Evolutionary conservation across 2,329 filamentous ascomycete species (phyloP).

Genomic region (Colletotrichum chlorophyti): DNA sequence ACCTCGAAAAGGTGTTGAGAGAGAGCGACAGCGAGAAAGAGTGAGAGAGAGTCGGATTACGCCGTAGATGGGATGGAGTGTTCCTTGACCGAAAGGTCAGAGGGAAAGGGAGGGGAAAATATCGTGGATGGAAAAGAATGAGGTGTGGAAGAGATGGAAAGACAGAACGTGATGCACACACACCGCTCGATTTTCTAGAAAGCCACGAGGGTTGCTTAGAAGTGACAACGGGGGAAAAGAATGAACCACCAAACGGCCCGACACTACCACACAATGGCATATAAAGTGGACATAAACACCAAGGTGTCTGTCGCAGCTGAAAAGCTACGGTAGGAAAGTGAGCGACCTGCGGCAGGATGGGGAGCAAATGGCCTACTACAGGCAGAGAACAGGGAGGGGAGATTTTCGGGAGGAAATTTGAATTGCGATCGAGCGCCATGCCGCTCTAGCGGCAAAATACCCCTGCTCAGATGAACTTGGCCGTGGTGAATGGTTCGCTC

Average conservation of each 20-base stretch:
- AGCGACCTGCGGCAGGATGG: too few relatives aligned
- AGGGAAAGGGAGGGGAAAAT: background rate
- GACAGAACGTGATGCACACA: slow-evolving; percentile 8
- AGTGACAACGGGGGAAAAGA: background rate
- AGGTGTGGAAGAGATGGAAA: slow-evolving; percentile 3
- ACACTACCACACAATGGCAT: background rate
- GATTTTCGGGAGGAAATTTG: slow-evolving; percentile 24
- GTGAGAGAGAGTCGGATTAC: slow-evolving; percentile 2
- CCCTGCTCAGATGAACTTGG: slow-evolving; percentile 26
- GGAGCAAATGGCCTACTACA: too few relatives aligned
- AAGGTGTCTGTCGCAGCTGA: too few relatives aligned
- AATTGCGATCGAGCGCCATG: slow-evolving; percentile 26
- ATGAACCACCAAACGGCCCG: background rate
- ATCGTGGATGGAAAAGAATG: background rate
- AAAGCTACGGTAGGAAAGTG: too few relatives aligned
- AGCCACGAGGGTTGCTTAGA: slow-evolving; percentile 19
- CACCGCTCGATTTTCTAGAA: slow-evolving; percentile 6
- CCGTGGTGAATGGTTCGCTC: slow-evolving; percentile 12
- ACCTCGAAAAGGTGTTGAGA: background rate
- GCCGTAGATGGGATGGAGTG: slow-evolving; percentile 14
- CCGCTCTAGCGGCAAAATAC: slow-evolving; percentile 5
- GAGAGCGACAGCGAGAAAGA: background rate
- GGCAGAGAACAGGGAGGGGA: background rate
- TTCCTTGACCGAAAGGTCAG: background rate
- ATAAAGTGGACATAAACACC: background rate